Evolutionary conservation across 73 alveolate genomes (phyloP).

Genomic region (Paramecium sonneborni): DNA sequence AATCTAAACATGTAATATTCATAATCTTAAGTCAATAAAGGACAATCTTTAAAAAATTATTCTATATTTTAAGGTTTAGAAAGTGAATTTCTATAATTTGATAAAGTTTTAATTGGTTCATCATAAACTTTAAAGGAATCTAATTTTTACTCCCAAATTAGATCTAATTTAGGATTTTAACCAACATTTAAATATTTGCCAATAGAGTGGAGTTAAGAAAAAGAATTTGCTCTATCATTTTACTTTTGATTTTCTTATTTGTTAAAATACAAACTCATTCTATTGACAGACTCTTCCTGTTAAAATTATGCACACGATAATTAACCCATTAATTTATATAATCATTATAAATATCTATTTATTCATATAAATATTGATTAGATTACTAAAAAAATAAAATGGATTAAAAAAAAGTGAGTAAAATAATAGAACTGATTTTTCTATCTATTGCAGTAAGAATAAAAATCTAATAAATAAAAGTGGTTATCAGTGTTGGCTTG

Average conservation of each 20-base stretch:
- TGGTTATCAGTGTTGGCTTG: slow-evolving; percentile 59
- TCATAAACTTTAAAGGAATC: neutral
- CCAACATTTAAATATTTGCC: slow-evolving; percentile 18
- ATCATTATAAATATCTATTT: neutral
- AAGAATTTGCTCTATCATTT: neutral
- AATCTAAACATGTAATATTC: neutral
- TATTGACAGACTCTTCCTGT: neutral
- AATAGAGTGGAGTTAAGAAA: neutral
- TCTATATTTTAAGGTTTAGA: neutral
- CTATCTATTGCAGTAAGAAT: slow-evolving; percentile 52
- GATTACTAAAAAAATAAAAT: neutral
- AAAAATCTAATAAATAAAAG: neutral
- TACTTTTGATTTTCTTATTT: neutral
- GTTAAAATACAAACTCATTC: neutral
- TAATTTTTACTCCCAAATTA: neutral
- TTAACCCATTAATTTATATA: neutral
- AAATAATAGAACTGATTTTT: slow-evolving; percentile 50
- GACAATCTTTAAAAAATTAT: neutral
- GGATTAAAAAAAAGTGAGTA: slow-evolving; percentile 52
- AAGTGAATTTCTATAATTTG: neutral
- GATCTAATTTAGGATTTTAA: neutral
- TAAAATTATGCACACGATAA: neutral
- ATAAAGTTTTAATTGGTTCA: neutral
- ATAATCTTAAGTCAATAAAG: neutral
- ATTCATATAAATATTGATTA: neutral